These are phyloP conservation scores for Mycogone perniciosa DNA, from an alignment of 2,329 filamentous ascomycete genomes.

Conservation along the genomic window DNA sequence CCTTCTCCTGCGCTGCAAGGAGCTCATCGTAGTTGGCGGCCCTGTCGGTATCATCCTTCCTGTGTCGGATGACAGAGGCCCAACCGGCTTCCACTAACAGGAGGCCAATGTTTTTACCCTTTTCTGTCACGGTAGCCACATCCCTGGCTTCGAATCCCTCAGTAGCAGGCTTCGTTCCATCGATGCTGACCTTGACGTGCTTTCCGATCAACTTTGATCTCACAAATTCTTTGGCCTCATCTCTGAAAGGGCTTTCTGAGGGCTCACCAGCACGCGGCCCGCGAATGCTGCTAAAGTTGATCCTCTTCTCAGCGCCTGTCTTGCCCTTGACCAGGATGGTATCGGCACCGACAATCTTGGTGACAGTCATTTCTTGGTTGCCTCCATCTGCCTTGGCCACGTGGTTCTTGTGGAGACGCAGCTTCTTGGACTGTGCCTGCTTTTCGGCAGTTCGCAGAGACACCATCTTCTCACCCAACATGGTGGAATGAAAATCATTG, in stretches of 20 bases:
- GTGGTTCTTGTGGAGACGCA: conserved; percentile 76
- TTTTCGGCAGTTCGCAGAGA: conserved; percentile 80
- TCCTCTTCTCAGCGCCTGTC: conserved; percentile 73
- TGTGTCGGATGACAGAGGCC: conserved; percentile 88
- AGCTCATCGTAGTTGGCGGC: conserved; percentile 92
- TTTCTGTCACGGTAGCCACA: conserved; percentile 78
- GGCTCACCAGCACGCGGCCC: conserved; percentile 86
- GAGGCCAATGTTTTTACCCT: conserved; percentile 81
- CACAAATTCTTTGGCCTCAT: conserved; percentile 93
- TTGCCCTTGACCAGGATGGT: conserved; percentile 83
- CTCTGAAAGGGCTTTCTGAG: conserved; percentile 79
- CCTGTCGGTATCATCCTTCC: conserved; percentile 88
- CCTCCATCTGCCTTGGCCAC: conserved; percentile 61
- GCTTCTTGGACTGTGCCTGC: conserved; percentile 67
- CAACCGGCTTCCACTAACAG: conserved; percentile 86
- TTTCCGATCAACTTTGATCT: conserved; percentile 94
- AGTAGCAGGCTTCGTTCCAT: conserved; percentile 82
- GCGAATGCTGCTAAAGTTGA: conserved; percentile 87
- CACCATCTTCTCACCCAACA: conserved; percentile 86
- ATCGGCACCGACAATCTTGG: conserved; percentile 81
- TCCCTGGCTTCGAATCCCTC: conserved; percentile 93
- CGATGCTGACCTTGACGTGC: conserved; percentile 81
- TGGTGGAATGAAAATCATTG: conserved; percentile 90
- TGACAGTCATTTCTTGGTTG: conserved; percentile 75
- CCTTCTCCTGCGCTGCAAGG: conserved; percentile 70